Evolutionary conservation across 345 rosid genomes (phyloP).

Genomic region (Carallia brachiata): DNA sequence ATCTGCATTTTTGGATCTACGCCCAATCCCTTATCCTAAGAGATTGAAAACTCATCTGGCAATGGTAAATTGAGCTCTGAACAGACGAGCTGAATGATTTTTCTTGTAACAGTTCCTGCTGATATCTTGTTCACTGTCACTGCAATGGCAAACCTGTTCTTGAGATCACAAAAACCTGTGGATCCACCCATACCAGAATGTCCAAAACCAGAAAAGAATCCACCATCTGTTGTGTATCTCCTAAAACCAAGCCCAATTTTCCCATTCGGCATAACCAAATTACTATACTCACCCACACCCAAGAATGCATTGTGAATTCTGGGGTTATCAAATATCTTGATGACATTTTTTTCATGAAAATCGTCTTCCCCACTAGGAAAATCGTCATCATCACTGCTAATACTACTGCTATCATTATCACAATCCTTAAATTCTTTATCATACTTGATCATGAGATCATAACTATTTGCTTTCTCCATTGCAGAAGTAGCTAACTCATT

Average conservation of each 20-base stretch:
- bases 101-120: slow-evolving; percentile 55
- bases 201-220: slow-evolving; percentile 66
- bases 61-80: slow-evolving; percentile 75
- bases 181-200: slow-evolving; percentile 97
- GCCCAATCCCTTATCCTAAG: slow-evolving; percentile 25
- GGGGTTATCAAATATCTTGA: slow-evolving; percentile 44
- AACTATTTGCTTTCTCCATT: slow-evolving; percentile 29
- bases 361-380: slow-evolving; percentile 13
- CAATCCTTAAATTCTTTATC: slow-evolving; percentile 19
- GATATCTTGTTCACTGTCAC: slow-evolving; percentile 87
- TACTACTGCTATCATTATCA: slow-evolving; percentile 22
- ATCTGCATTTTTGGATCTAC: background rate
- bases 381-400: slow-evolving; percentile 13
- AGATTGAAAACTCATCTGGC: slow-evolving; percentile 44
- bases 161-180: slow-evolving; percentile 72
- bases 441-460: slow-evolving; percentile 15
- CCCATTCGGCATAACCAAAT: slow-evolving; percentile 48
- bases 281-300: slow-evolving; percentile 65
- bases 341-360: slow-evolving; percentile 11
- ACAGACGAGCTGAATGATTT: slow-evolving; percentile 63
- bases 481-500: slow-evolving; percentile 25
- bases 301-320: slow-evolving; percentile 71
- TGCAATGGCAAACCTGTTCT: slow-evolving; percentile 78
- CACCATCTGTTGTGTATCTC: slow-evolving; percentile 47
- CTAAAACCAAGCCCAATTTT: slow-evolving; percentile 78